Percentiles rank a stretch among this genome's conserved stretches.
Evolutionary conservation across 2,329 filamentous ascomycete genomes (phyloP).

Genomic region (Incumbomyces lentus): DNA sequence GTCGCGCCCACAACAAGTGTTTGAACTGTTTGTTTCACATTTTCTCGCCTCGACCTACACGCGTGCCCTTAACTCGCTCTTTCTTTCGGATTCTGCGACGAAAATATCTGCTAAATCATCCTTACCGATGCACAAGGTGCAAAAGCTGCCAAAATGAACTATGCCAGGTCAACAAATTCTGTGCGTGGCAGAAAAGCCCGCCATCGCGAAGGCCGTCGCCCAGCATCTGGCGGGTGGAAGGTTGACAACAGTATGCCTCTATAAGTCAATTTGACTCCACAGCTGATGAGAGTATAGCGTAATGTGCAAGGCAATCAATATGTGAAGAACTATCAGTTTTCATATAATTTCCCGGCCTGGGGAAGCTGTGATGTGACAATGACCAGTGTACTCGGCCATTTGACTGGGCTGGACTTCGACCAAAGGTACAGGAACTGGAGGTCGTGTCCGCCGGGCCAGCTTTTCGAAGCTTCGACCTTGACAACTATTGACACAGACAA

Average conservation of each 20-base stretch:
- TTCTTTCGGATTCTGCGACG: too few species aligned
- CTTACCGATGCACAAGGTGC: background rate
- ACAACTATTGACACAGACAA: slow-evolving; percentile 65
- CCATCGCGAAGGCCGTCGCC: slow-evolving; percentile 89
- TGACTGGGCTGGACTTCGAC: slow-evolving; percentile 71
- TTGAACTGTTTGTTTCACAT: background rate
- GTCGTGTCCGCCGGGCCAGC: slow-evolving; percentile 62
- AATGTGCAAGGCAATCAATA: slow-evolving; percentile 59
- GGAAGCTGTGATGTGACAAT: slow-evolving; percentile 78
- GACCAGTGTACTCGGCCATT: slow-evolving; percentile 84
- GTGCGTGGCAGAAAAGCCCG: slow-evolving; percentile 80
- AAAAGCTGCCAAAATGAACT: slow-evolving; percentile 11
- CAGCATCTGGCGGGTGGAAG: slow-evolving; percentile 73
- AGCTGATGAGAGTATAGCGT: slow-evolving; percentile 40
- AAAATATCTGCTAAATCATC: background rate
- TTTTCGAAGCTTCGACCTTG: slow-evolving; percentile 73
- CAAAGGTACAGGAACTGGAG: slow-evolving; percentile 67
- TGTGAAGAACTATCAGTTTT: slow-evolving; percentile 90
- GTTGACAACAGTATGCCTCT: slow-evolving; percentile 53
- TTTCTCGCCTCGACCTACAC: too few species aligned
- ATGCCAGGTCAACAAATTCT: slow-evolving; percentile 44
- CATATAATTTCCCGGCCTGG: slow-evolving; percentile 77
- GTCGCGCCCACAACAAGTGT: background rate
- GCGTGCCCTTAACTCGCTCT: too few species aligned
- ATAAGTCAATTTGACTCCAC: too few species aligned